Evolutionary conservation across 805 yeast genomes (phyloP).

Genomic region (Ogataea allantospora): DNA sequence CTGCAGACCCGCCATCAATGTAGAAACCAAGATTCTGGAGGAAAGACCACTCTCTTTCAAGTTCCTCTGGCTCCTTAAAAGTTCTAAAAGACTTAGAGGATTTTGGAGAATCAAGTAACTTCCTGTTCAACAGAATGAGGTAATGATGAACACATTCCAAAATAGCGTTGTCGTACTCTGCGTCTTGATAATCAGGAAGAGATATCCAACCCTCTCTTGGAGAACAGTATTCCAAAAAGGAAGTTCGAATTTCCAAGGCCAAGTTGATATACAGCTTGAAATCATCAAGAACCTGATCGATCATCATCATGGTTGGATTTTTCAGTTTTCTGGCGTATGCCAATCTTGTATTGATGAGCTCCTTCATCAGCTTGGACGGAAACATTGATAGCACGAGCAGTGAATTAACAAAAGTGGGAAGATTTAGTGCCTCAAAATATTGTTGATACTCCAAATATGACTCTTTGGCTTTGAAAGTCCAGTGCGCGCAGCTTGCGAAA

Average conservation of each 20-base stretch:
- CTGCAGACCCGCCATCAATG: slow-evolving; percentile 77
- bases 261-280: slow-evolving; percentile 73
- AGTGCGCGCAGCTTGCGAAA: slow-evolving; percentile 67
- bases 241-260: slow-evolving; percentile 71
- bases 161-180: slow-evolving; percentile 60
- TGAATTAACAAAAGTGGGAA: slow-evolving; percentile 70
- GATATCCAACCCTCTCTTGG: slow-evolving; percentile 68
- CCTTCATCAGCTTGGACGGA: slow-evolving; percentile 78
- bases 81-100: slow-evolving; percentile 66
- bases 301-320: slow-evolving; percentile 92
- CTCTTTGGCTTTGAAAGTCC: slow-evolving; percentile 79
- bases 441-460: slow-evolving; percentile 62
- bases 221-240: slow-evolving; percentile 57
- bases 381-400: slow-evolving; percentile 66
- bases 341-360: slow-evolving; percentile 70
- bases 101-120: slow-evolving; percentile 73
- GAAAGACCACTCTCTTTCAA: slow-evolving; percentile 79
- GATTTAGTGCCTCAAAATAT: slow-evolving; percentile 60
- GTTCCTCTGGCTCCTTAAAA: slow-evolving; percentile 86
- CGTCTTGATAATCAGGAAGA: slow-evolving; percentile 60
- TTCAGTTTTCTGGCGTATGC: slow-evolving; percentile 73
- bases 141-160: slow-evolving; percentile 72
- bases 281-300: slow-evolving; percentile 89
- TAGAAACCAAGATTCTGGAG: slow-evolving; percentile 73
- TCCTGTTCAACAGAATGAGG: slow-evolving; percentile 67